Percentiles rank a stretch among this genome's conserved stretches.
Evolutionary conservation across 306 rosid genomes (phyloP).

Genomic region (Arachis hypogaea): DNA sequence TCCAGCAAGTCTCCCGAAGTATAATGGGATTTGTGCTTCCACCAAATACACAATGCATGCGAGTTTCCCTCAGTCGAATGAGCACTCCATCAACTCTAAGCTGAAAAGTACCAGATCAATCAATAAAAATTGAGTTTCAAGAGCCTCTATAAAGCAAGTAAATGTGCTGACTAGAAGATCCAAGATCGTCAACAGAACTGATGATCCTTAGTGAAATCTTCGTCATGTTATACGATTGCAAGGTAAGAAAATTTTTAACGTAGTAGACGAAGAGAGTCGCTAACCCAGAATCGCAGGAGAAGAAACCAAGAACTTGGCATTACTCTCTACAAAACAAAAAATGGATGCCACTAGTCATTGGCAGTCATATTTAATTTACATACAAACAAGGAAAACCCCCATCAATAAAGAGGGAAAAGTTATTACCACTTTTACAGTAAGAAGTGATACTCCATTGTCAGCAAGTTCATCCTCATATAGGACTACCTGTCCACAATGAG

Average conservation of each 20-base stretch:
- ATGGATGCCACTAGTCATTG: slow-evolving; percentile 40
- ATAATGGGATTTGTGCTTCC: slow-evolving; percentile 58
- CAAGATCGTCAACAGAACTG: slow-evolving; percentile 8
- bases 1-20: slow-evolving; percentile 94
- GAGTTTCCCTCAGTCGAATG: slow-evolving; percentile 93
- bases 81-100: slow-evolving; percentile 98
- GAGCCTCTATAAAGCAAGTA: slow-evolving; percentile 26
- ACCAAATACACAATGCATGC: slow-evolving; percentile 83
- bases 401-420: slow-evolving; percentile 28
- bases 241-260: slow-evolving; percentile 23
- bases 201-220: slow-evolving; percentile 30
- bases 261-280: slow-evolving; percentile 41
- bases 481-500: slow-evolving; percentile 69
- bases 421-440: slow-evolving; percentile 94
- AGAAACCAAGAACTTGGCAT: slow-evolving; percentile 99
- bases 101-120: slow-evolving; percentile 52
- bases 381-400: background rate
- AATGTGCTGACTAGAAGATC: slow-evolving; percentile 18
- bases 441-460: slow-evolving; percentile 90
- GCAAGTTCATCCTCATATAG: slow-evolving; percentile 97
- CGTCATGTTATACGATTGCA: background rate
- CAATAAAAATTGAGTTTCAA: slow-evolving; percentile 17
- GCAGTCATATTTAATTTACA: slow-evolving; percentile 29
- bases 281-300: slow-evolving; percentile 94
- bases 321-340: slow-evolving; percentile 76